phyloP scores from a whole-genome alignment of 352 stramenopile genomes.

The Pythium insidiosum region DNA sequence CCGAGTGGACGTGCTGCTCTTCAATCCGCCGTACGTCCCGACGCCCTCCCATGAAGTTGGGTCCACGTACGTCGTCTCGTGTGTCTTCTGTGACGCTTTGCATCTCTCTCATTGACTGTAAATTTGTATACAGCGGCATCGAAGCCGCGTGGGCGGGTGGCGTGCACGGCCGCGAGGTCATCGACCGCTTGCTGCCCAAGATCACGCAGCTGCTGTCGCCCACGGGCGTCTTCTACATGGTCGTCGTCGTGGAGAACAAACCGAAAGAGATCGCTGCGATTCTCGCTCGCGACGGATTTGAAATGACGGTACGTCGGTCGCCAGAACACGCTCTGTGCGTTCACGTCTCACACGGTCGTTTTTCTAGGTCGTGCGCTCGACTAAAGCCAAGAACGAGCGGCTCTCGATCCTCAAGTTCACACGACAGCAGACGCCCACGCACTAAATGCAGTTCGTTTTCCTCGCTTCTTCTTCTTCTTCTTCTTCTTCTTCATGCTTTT shows the following conservation, averaged over 20 bases:
- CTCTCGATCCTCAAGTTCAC: slow-evolving; percentile 75
- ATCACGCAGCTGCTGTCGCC: slow-evolving; percentile 81
- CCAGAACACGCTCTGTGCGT: background rate
- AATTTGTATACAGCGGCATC: slow-evolving; percentile 70
- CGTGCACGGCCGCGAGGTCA: slow-evolving; percentile 88
- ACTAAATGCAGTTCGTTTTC: too few species aligned
- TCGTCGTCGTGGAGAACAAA: slow-evolving; percentile 97
- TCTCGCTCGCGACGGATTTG: slow-evolving; percentile 53
- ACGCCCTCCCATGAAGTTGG: slow-evolving; percentile 94
- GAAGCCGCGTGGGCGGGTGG: slow-evolving; percentile 96
- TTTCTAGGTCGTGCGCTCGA: slow-evolving; percentile 50
- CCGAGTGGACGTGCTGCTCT: slow-evolving; percentile 92
- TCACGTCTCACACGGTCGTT: background rate
- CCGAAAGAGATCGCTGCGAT: slow-evolving; percentile 89
- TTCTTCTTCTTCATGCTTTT: too few species aligned
- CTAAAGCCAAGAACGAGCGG: slow-evolving; percentile 58
- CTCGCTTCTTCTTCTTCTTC: too few species aligned
- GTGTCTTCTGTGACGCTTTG: too few species aligned
- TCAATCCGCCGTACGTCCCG: slow-evolving; percentile 98
- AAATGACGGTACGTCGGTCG: slow-evolving; percentile 38
- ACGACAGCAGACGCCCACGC: too few species aligned
- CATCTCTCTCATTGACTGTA: background rate
- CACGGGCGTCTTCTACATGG: slow-evolving; percentile 93
- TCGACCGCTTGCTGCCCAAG: slow-evolving; percentile 92
- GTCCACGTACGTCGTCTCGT: slow-evolving; percentile 48